Evolutionary conservation across 768 basidiomycete species (phyloP), one percentile per base, ranked within the genome.

Genomic region (Termitomyces sp.): DNA sequence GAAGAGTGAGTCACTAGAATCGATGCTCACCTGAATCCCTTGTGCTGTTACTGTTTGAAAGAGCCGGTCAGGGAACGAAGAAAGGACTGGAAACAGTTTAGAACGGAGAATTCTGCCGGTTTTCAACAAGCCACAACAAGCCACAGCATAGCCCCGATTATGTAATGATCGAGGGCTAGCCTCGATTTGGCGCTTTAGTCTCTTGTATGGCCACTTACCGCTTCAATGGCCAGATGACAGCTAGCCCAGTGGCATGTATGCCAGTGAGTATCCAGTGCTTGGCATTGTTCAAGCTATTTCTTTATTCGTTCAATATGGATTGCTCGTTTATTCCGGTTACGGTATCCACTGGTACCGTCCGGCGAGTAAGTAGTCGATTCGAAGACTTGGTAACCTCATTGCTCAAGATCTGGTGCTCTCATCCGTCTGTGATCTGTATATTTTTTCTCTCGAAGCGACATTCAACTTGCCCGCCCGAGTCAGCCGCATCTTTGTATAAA

Each of bases 401-500:
- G 29, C 10, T 48, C 6, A 31, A 10, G 31, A 25, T 48, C 15
- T 29, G n/a, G 31, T 6, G 5, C 17, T 48, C n/a, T 46, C 2
- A 9, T 43, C 34, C 31, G 15, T 17, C 29, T 42, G 5, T 31
- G 15, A 9, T 17, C 15, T 42, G 5, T 31, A 8, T 42, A 42
- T 31, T 20, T 45, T 20, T 56, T 45, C 4, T 2, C 25, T 4
- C 1, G 10, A 48, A 38, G 29, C 38, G 4, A 14, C 7, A 43
- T 10, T 4, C 2, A 40, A 25, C 15, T 54, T 29, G 36, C 12
- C 20, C 12, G 14, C 10, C 36, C 5, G 47, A 47, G 56, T 57
- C 56, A 57, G 56, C 56, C 56, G 15, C 56, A 48, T 38, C 37
- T 37, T 37, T 25, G 56, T 37, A 49, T 57, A 63, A 61, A 50